A percentile compares a stretch with the other conserved stretches of the same genome.
Conservation (phyloP, 495 filamentous ascomycete genomes). For the Talaromyces ruber region DNA sequence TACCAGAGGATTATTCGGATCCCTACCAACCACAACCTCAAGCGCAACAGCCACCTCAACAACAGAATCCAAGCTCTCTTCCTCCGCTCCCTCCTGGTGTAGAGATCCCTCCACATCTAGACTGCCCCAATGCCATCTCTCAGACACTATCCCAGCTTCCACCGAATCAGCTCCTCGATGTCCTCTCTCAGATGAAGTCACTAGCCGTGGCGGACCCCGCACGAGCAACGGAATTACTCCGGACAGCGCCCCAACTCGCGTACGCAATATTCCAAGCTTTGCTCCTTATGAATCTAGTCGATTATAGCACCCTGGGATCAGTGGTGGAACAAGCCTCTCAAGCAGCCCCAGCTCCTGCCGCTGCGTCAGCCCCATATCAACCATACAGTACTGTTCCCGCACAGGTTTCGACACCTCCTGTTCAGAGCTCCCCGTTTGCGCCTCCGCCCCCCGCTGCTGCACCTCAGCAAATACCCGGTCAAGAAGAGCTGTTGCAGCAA, state of each 20-base stretch:
- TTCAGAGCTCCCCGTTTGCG: constrained; percentile 48
- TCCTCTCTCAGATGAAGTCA: constrained; percentile 89
- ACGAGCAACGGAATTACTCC: constrained; percentile 79
- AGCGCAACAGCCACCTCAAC: not conserved
- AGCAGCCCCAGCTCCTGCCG: constrained; percentile 16
- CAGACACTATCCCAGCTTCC: constrained; percentile 79
- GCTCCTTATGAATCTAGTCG: constrained; percentile 87
- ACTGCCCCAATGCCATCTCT: constrained; percentile 83
- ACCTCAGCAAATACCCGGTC: constrained; percentile 36
- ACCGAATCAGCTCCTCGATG: constrained; percentile 84
- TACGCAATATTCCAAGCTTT: constrained; percentile 96
- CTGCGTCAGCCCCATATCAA: constrained; percentile 23
- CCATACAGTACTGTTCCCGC: constrained; percentile 26
- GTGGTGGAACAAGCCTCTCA: constrained; percentile 49
- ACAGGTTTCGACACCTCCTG: constrained; percentile 48
- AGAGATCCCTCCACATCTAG: constrained; percentile 71
- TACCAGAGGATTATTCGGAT: constrained; percentile 42
- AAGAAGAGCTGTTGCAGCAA: constrained; percentile 62
- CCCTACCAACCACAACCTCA: constrained; percentile 18
- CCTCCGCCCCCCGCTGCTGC: constrained; percentile 34
- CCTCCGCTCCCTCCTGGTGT: constrained; percentile 79
- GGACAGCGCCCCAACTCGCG: constrained; percentile 83
- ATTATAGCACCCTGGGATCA: constrained; percentile 47
- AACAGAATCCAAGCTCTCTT: constrained; percentile 37
- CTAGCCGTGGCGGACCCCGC: constrained; percentile 71